Evolutionary conservation across 805 yeast genomes (phyloP).

Genomic region (Spathaspora passalidarum): DNA sequence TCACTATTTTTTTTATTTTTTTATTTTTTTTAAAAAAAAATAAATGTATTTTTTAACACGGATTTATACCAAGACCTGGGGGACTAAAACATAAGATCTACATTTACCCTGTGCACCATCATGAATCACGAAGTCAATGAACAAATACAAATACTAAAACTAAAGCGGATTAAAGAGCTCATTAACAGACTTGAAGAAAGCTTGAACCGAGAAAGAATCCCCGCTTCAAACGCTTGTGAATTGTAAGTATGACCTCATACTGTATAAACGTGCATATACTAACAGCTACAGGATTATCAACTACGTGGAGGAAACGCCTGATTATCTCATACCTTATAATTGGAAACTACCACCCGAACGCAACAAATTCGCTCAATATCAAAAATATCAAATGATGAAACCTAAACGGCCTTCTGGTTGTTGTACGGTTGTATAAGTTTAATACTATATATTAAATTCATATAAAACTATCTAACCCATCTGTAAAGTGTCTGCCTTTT

Average conservation of each 20-base stretch:
- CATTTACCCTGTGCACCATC: background rate
- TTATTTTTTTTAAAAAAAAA: too few relatives aligned
- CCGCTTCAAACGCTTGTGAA: slow-evolving; percentile 61
- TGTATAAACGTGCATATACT: background rate
- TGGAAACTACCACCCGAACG: slow-evolving; percentile 38
- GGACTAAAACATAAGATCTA: too few relatives aligned
- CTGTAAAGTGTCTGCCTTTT: slow-evolving; percentile 45
- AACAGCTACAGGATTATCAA: slow-evolving; percentile 32
- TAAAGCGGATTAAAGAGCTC: slow-evolving; percentile 58
- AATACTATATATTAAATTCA: slow-evolving; percentile 1
- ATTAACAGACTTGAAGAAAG: slow-evolving; percentile 52
- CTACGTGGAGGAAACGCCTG: slow-evolving; percentile 42
- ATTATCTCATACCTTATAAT: slow-evolving; percentile 43
- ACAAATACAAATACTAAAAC: slow-evolving; percentile 53
- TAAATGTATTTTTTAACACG: background rate
- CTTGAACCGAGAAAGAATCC: slow-evolving; percentile 54
- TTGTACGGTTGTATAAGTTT: slow-evolving; percentile 24
- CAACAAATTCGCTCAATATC: slow-evolving; percentile 31
- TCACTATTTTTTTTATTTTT: too few relatives aligned
- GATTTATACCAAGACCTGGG: too few relatives aligned
- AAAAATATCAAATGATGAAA: slow-evolving; percentile 11
- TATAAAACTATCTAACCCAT: slow-evolving; percentile 18
- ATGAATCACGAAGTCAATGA: slow-evolving; percentile 19
- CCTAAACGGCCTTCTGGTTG: slow-evolving; percentile 16
- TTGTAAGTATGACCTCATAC: slow-evolving; percentile 22